A percentile compares a stretch with the other conserved stretches of the same genome.
These are phyloP conservation scores for Aspergillus novofumigatus DNA, from an alignment of 2,329 filamentous ascomycete species.

Conservation along the genomic window DNA sequence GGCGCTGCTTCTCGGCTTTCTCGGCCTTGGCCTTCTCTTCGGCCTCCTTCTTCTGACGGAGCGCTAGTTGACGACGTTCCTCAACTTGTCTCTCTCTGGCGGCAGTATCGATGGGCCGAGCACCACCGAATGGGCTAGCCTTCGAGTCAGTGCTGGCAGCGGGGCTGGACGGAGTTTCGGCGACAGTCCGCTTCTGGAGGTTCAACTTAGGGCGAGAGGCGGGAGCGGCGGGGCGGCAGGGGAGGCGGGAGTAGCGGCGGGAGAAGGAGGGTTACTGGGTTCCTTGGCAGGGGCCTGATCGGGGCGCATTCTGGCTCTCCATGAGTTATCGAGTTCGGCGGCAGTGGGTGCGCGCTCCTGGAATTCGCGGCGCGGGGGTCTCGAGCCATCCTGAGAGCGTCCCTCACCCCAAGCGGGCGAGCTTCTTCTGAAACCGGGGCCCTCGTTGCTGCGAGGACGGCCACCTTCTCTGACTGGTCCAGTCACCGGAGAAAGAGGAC, in stretches of 20 bases:
- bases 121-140: slow-evolving; percentile 88
- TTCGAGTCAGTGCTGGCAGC: slow-evolving; percentile 62
- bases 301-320: slow-evolving; percentile 88
- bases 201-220: slow-evolving; percentile 76
- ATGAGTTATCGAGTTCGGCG: slow-evolving; percentile 88
- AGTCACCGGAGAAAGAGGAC: slow-evolving; percentile 73
- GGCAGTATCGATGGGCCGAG: slow-evolving; percentile 89
- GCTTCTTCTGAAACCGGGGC: slow-evolving; percentile 57
- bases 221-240: slow-evolving; percentile 56
- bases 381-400: slow-evolving; percentile 68
- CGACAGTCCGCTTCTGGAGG: slow-evolving; percentile 84
- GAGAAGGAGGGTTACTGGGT: slow-evolving; percentile 70
- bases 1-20: slow-evolving; percentile 60
- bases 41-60: slow-evolving; percentile 79
- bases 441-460: slow-evolving; percentile 57
- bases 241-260: slow-evolving; percentile 57
- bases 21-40: slow-evolving; percentile 78
- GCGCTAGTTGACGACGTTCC: slow-evolving; percentile 70
- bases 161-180: slow-evolving; percentile 59
- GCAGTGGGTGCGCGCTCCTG: slow-evolving; percentile 73
- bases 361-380: slow-evolving; percentile 74
- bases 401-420: slow-evolving; percentile 73
- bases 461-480: slow-evolving; percentile 54
- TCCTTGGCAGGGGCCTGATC: slow-evolving; percentile 70
- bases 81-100: slow-evolving; percentile 85